These are phyloP conservation scores for Penicillium dipodomyicola DNA, from an alignment of 495 filamentous ascomycete genomes.

Conservation along the genomic window DNA sequence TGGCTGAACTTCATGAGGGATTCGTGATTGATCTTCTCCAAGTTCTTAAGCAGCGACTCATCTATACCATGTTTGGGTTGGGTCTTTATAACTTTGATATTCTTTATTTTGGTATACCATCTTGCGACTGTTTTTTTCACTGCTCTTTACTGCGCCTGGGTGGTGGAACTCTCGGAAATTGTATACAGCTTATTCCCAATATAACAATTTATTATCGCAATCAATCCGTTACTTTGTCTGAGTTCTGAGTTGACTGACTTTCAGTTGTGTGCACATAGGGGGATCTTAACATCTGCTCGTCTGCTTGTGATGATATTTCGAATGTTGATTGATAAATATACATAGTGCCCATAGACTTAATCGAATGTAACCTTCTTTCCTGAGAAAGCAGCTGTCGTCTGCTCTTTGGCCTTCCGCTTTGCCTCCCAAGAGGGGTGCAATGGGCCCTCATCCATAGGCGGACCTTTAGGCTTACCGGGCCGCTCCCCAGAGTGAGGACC, in stretches of 20 bases:
- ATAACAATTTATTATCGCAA: background rate
- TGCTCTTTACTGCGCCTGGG: background rate
- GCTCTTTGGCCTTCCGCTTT: constrained; percentile 78
- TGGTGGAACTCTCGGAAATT: background rate
- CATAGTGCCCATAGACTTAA: constrained; percentile 35
- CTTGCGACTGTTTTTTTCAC: background rate
- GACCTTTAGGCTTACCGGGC: constrained; percentile 33
- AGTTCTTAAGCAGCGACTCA: background rate
- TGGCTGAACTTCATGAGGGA: constrained; percentile 46
- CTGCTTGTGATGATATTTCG: background rate
- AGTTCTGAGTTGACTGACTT: background rate
- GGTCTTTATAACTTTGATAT: constrained; percentile 1
- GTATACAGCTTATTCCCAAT: background rate
- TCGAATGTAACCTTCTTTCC: constrained; percentile 94
- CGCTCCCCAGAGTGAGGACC: background rate
- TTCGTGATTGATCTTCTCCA: constrained; percentile 16
- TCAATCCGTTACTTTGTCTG: background rate
- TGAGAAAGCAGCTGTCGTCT: constrained; percentile 61
- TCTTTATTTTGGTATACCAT: constrained; percentile 15
- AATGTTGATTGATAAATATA: constrained; percentile 8
- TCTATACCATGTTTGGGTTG: constrained; percentile 6
- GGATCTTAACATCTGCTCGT: background rate
- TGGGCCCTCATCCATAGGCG: constrained; percentile 56
- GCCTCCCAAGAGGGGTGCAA: constrained; percentile 96
- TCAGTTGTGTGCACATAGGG: background rate